Evolutionary conservation across 345 rosid species (phyloP).

Genomic region (Abelmoschus esculentus): DNA sequence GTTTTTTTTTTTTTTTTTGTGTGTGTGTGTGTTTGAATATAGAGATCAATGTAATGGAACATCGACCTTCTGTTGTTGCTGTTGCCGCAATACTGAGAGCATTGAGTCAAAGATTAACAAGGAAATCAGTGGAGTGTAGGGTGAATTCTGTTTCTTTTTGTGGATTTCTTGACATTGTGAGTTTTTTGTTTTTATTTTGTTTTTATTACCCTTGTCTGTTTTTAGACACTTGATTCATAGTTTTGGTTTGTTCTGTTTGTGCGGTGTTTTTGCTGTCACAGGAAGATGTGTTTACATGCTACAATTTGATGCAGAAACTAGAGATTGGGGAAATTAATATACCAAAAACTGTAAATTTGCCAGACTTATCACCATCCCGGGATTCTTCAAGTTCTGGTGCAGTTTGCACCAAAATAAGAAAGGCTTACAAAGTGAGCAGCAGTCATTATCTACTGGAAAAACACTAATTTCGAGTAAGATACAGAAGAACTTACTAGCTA

Average conservation of each 20-base stretch:
- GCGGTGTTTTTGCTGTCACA: slow-evolving; percentile 18
- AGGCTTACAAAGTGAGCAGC: slow-evolving; percentile 8
- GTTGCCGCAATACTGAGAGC: slow-evolving; percentile 44
- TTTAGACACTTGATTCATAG: not conserved
- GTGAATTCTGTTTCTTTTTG: slow-evolving; percentile 24
- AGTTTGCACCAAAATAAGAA: not conserved
- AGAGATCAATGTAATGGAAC: slow-evolving; percentile 37
- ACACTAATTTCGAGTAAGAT: not conserved
- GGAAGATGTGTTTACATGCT: slow-evolving; percentile 49
- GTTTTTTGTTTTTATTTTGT: slow-evolving; percentile 2
- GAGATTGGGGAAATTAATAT: slow-evolving; percentile 4
- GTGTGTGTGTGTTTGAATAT: slow-evolving; percentile 1
- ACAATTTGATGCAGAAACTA: slow-evolving; percentile 32
- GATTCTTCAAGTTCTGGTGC: slow-evolving; percentile 22
- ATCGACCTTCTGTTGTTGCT: slow-evolving; percentile 48
- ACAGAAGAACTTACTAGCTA: not conserved
- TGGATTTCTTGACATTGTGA: slow-evolving; percentile 45
- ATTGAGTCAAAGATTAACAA: slow-evolving; percentile 29
- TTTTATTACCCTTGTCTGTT: not conserved
- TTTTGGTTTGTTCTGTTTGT: not conserved
- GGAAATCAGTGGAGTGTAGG: slow-evolving; percentile 29
- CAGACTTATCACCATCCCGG: not conserved
- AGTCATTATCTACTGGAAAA: not conserved
- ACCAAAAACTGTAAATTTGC: not conserved
- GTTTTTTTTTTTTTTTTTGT: not conserved